Base-by-base conservation (phyloP, 495 filamentous ascomycete genomes). In the Podospora appendiculata region DNA sequence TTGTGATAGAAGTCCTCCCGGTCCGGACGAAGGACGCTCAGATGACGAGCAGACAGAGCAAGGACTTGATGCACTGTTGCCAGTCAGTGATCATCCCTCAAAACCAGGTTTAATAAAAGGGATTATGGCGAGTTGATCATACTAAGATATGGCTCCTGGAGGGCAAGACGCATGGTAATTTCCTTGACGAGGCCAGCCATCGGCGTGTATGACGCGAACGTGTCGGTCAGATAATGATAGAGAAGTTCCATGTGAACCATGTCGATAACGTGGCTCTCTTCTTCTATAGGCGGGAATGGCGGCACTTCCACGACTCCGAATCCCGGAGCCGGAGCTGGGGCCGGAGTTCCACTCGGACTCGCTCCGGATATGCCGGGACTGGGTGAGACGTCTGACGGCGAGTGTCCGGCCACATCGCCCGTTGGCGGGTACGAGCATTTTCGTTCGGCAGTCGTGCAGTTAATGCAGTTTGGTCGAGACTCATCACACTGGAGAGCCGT, bases 41-140 rank as follows among this genome's bases (percentile, higher is more conserved):
- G 55, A 40, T 79, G 76, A 11, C 76, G 61, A 4, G 75, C 72
- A 1, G 72, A 63, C 18, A 78, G 50, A 9, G 73, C 73, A 2
- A 79, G 61, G 7, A 74, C 33, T 46, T 77, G 66, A 41, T 75
- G 69, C 68, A 77, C 25, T 25, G 25, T 25, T 25, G 25, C 5
- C 25, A 5, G 5, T 25, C 25, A 25, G 25, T 25, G 25, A 25
- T 5, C 2, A 25, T 25, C 5, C 25, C 25, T 25, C 25, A 2
- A 25, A 25, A 2, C 25, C 25, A 25, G 5, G 25, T 25, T 25
- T 25, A 5, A 25, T 25, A 25, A 5, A 5, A 25, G 25, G 5
- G 5, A 25, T 5, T 2, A 25, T 25, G 5, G 5, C 25, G 25
- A 25, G 5, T 25, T 25, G 25, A 25, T 25, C 25, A 25, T 25